These are phyloP conservation scores for Cyclotella sp. DNA, from an alignment of 108 stramenopile species.

Conservation along the genomic window DNA sequence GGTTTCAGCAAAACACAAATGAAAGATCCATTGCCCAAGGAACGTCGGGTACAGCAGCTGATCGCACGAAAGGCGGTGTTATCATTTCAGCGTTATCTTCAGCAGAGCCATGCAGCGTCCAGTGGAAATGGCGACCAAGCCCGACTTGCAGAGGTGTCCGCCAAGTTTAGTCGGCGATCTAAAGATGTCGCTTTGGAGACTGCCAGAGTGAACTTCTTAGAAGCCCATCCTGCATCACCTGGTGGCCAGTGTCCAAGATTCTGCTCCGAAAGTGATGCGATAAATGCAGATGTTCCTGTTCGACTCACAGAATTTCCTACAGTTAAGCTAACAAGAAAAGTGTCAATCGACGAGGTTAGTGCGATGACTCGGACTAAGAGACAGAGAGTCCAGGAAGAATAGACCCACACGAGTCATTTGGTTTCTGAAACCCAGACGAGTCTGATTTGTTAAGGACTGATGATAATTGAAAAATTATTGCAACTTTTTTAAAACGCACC, in stretches of 20 bases:
- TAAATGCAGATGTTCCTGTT: neutral
- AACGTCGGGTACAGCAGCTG: slow-evolving; percentile 11
- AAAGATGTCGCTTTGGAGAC: slow-evolving; percentile 18
- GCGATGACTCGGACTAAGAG: neutral
- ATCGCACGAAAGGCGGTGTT: slow-evolving; percentile 28
- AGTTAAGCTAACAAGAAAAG: slow-evolving; percentile 7
- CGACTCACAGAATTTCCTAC: neutral
- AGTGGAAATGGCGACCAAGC: neutral
- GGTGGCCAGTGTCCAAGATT: neutral
- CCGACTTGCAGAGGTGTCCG: neutral
- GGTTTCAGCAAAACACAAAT: neutral
- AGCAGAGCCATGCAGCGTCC: neutral
- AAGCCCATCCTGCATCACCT: neutral
- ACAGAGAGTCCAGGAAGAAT: neutral
- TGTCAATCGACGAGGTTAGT: neutral
- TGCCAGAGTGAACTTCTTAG: slow-evolving; percentile 16
- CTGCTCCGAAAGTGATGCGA: neutral
- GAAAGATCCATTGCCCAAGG: neutral
- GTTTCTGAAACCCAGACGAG: too few species aligned
- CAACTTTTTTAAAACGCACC: too few species aligned
- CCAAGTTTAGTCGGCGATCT: slow-evolving; percentile 22
- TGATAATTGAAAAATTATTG: too few species aligned
- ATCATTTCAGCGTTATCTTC: slow-evolving; percentile 15
- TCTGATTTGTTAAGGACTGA: too few species aligned
- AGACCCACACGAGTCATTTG: neutral